phyloP scores from a whole-genome alignment of 2,329 filamentous ascomycete genomes.

The Aspergillus neotritici region DNA sequence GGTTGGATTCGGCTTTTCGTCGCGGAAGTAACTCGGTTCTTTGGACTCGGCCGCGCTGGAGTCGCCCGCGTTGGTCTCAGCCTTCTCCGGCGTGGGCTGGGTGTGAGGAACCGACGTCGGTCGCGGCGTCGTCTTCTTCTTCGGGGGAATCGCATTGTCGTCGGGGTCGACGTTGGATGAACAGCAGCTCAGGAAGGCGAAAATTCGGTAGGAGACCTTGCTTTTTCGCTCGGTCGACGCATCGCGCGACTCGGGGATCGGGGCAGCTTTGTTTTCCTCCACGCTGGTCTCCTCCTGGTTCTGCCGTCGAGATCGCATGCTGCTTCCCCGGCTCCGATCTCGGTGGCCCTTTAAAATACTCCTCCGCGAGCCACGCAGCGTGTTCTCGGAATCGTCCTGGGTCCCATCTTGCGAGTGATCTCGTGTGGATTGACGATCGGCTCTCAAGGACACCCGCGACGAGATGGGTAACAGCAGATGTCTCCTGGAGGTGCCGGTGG shows the following conservation, averaged over 20 bases:
- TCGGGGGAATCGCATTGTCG: conserved; percentile 40
- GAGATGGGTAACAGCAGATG: conserved; percentile 33
- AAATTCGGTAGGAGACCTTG: conserved; percentile 36
- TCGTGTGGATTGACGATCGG: conserved; percentile 30
- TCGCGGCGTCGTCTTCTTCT: conserved; percentile 44
- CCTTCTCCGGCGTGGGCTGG: conserved; percentile 36
- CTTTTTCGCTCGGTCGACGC: conserved; percentile 37
- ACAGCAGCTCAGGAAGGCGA: conserved; percentile 48
- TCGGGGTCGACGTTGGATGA: conserved; percentile 43
- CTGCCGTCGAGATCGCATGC: conserved; percentile 35
- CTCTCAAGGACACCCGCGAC: conserved; percentile 36
- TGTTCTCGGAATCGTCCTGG: conserved; percentile 48
- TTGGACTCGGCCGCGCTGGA: conserved; percentile 38
- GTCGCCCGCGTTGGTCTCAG: conserved; percentile 33
- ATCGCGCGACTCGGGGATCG: conserved; percentile 28
- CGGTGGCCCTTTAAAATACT: conserved; percentile 59
- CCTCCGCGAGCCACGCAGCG: conserved; percentile 59
- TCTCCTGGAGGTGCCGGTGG: conserved; percentile 29
- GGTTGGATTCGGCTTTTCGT: conserved; percentile 35
- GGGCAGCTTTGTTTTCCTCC: conserved; percentile 28
- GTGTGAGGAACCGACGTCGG: conserved; percentile 32
- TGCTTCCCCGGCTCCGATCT: conserved; percentile 64
- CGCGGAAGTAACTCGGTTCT: conserved; percentile 29
- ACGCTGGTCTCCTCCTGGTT: conserved; percentile 29
- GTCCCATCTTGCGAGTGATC: conserved; percentile 30